Evolutionary conservation across 176 grass and related monocot genomes (phyloP).

Genomic region (Saccharum officinarum): DNA sequence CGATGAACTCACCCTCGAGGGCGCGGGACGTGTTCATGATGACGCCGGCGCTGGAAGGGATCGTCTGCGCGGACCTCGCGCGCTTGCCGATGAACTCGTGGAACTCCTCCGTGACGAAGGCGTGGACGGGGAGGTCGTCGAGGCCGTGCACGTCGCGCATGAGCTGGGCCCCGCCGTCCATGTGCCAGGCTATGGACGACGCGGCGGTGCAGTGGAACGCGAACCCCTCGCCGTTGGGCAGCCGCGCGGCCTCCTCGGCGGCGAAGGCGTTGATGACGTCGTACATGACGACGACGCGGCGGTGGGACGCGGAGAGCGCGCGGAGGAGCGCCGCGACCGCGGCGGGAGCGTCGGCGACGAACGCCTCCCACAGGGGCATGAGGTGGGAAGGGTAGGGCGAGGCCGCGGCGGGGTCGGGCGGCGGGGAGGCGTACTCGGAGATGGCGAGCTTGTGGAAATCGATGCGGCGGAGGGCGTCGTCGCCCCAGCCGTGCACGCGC

Average conservation of each 20-base stretch:
- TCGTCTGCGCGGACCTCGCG: background rate
- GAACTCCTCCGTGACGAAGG: background rate
- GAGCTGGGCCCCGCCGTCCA: background rate
- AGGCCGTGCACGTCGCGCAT: constrained; percentile 11
- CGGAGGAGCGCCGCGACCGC: constrained; percentile 34
- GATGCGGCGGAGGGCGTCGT: background rate
- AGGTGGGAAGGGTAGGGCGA: constrained; percentile 48
- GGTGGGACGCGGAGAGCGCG: constrained; percentile 17
- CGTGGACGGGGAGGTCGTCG: background rate
- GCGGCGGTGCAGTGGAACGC: background rate
- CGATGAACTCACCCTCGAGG: constrained; percentile 36
- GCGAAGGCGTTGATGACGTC: constrained; percentile 50
- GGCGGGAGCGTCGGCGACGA: constrained; percentile 6
- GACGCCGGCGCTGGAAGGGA: background rate
- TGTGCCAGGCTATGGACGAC: background rate
- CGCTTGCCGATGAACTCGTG: background rate
- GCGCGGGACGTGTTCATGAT: constrained; percentile 39
- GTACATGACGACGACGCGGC: constrained; percentile 51
- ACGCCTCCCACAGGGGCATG: constrained; percentile 28
- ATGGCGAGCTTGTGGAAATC: constrained; percentile 54
- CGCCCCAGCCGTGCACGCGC: constrained; percentile 38
- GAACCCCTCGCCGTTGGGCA: constrained; percentile 25
- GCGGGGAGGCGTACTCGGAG: constrained; percentile 34
- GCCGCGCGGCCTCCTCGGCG: constrained; percentile 5
- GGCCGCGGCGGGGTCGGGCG: constrained; percentile 33